Percentiles rank a stretch among this genome's conserved stretches.
These are phyloP conservation scores for Nectriaceae sp. DNA, from an alignment of 2,329 filamentous ascomycete genomes.

Conservation along the genomic window DNA sequence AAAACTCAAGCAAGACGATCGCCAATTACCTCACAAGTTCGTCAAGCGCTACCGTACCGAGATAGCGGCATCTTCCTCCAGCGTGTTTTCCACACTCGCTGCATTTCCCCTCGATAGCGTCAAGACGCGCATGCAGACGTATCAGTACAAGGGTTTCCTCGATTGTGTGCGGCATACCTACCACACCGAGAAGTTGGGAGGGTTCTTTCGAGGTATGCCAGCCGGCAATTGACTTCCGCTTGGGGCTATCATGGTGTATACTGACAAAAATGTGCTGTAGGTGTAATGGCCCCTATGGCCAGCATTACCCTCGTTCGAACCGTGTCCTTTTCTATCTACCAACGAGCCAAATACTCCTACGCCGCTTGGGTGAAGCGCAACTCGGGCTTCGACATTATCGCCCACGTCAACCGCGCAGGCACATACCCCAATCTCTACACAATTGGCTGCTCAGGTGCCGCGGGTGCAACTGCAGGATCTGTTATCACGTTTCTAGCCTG, in stretches of 20 bases:
- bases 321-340: slow-evolving; percentile 79
- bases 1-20: slow-evolving; percentile 16
- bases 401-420: slow-evolving; percentile 69
- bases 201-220: slow-evolving; percentile 78
- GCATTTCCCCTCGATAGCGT: slow-evolving; percentile 89
- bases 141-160: slow-evolving; percentile 73
- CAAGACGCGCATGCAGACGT: slow-evolving; percentile 88
- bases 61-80: slow-evolving; percentile 75
- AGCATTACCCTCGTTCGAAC: slow-evolving; percentile 78
- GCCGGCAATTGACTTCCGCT: neutral
- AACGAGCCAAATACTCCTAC: slow-evolving; percentile 72
- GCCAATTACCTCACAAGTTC: slow-evolving; percentile 37
- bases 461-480: slow-evolving; percentile 78
- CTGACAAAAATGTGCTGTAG: slow-evolving; percentile 39
- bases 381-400: slow-evolving; percentile 69
- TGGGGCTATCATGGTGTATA: neutral
- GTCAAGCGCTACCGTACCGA: slow-evolving; percentile 79
- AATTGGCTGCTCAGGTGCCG: slow-evolving; percentile 73
- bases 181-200: slow-evolving; percentile 67
- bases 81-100: slow-evolving; percentile 74
- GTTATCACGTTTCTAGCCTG: slow-evolving; percentile 80
- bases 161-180: slow-evolving; percentile 79
- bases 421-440: slow-evolving; percentile 74
- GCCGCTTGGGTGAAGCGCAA: slow-evolving; percentile 70
- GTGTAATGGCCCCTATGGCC: slow-evolving; percentile 77